phyloP scores from a whole-genome alignment of 2,329 filamentous ascomycete species.

The Ceratocystis variospora region DNA sequence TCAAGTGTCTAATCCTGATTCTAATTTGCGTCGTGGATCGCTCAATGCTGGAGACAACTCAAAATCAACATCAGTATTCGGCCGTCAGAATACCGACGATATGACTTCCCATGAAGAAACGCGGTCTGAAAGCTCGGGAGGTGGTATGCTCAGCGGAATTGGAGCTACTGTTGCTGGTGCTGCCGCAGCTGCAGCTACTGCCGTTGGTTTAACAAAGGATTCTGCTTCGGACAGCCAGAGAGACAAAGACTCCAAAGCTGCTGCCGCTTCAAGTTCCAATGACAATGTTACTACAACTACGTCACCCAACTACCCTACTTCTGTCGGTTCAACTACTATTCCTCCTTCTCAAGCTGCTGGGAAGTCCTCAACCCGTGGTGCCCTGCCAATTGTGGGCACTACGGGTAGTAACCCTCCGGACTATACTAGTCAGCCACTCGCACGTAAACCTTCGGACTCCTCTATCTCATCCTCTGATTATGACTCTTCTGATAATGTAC shows the following conservation, averaged over 20 bases:
- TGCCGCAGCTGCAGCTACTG: slow-evolving; percentile 17
- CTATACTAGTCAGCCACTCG: neutral
- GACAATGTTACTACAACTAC: neutral
- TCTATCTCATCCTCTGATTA: slow-evolving; percentile 12
- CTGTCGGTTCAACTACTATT: neutral
- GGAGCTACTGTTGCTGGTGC: slow-evolving; percentile 18
- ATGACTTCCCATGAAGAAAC: slow-evolving; percentile 1
- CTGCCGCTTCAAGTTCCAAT: neutral
- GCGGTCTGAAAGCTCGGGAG: neutral
- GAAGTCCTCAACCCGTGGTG: neutral
- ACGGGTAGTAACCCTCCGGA: neutral
- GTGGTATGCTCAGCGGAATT: slow-evolving; percentile 13
- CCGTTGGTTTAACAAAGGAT: slow-evolving; percentile 11
- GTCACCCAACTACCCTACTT: neutral
- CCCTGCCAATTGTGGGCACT: neutral
- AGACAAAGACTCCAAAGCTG: neutral
- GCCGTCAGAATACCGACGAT: neutral
- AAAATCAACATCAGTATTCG: neutral
- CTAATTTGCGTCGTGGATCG: slow-evolving; percentile 1
- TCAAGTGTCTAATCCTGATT: slow-evolving; percentile 8
- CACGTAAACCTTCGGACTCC: neutral
- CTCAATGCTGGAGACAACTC: neutral
- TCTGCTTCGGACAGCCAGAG: neutral
- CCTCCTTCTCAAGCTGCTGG: neutral
- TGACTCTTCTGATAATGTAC: neutral